phyloP scores from a whole-genome alignment of 1,284 basidiomycete species.

The Cutaneotrichosporon daszewskae region DNA sequence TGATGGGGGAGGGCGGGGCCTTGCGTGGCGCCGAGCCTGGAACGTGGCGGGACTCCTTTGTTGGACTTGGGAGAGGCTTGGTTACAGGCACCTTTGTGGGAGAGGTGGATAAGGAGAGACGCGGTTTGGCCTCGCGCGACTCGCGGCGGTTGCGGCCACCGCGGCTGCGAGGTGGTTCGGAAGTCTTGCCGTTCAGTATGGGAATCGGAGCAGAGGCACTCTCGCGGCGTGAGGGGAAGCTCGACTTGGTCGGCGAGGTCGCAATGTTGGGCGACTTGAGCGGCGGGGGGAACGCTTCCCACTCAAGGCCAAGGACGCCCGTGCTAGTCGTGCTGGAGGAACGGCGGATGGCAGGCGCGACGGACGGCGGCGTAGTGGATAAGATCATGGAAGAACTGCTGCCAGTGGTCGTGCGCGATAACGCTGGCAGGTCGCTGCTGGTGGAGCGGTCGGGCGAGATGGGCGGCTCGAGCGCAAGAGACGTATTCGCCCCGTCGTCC shows the following conservation, averaged over 20 bases:
- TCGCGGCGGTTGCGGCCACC: neutral
- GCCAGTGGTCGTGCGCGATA: constrained; percentile 14
- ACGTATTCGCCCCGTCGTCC: constrained; percentile 1
- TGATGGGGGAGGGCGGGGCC: neutral
- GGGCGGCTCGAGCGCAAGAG: constrained; percentile 9
- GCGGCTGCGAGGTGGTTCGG: neutral
- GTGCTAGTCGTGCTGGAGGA: constrained; percentile 6
- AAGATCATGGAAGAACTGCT: constrained; percentile 8
- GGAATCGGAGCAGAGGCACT: too few relatives aligned
- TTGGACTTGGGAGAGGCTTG: neutral
- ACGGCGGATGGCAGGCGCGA: constrained; percentile 1
- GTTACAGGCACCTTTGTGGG: neutral
- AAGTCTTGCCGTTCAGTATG: neutral
- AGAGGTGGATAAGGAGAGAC: too few relatives aligned
- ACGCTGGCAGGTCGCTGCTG: constrained; percentile 9
- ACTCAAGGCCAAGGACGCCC: constrained; percentile 14
- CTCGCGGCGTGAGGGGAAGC: neutral
- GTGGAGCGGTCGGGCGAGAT: constrained; percentile 10
- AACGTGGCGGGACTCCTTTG: constrained; percentile 3
- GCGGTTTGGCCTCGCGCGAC: neutral
- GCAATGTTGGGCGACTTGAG: neutral
- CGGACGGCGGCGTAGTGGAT: constrained; percentile 2
- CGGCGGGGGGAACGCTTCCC: constrained; percentile 6
- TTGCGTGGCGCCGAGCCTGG: constrained; percentile 7
- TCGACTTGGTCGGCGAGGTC: neutral